A percentile compares a stretch with the other conserved stretches of the same genome.
Conservation (phyloP, 164 flowering plant species). For the Macadamia integrifolia region DNA sequence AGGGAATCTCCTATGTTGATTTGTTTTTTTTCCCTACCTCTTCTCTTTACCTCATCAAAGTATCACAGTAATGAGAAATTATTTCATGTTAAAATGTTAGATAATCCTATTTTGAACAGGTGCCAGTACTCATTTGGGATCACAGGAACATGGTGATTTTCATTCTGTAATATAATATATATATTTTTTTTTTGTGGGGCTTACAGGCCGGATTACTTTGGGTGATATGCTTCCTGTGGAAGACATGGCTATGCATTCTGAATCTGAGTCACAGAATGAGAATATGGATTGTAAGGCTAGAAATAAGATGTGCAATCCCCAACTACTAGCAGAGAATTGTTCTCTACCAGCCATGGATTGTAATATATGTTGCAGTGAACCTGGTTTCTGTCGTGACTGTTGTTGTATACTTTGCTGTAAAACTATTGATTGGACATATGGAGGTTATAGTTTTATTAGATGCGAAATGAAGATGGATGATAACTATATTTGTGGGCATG, state of each 20-base stretch:
- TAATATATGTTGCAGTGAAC: conserved; percentile 43
- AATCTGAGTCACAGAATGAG: conserved; percentile 20
- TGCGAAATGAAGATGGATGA: conserved; percentile 53
- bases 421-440: conserved; percentile 18
- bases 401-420: conserved; percentile 80
- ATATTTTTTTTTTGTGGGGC: background rate
- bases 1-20: too few species aligned
- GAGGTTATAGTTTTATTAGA: conserved; percentile 49
- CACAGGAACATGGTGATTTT: background rate
- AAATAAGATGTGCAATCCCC: conserved; percentile 42
- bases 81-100: too few species aligned
- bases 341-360: conserved; percentile 45
- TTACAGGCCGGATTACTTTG: conserved; percentile 2
- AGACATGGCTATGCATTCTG: conserved; percentile 22
- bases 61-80: too few species aligned
- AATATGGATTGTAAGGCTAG: conserved; percentile 55
- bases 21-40: too few species aligned
- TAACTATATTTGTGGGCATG: conserved; percentile 63
- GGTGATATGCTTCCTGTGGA: conserved; percentile 10
- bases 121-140: background rate
- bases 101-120: too few species aligned
- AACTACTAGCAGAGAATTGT: conserved; percentile 16
- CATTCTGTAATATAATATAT: background rate
- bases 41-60: too few species aligned
- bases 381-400: conserved; percentile 29